phyloP scores from a whole-genome alignment of 148 eudicot species.

The Chenopodium quinoa region DNA sequence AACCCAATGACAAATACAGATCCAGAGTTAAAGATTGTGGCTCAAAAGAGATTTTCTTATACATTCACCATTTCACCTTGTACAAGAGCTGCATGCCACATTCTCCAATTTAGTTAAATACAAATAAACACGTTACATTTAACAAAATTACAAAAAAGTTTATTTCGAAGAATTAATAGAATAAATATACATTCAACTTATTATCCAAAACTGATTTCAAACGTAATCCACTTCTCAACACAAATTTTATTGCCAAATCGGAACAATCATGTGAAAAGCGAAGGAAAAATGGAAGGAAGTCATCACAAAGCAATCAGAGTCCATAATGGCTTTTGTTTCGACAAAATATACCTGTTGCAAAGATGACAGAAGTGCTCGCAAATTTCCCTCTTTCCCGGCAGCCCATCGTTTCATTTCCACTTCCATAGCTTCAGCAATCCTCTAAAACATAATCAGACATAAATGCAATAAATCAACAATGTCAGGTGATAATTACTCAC shows the following conservation, averaged over 20 bases:
- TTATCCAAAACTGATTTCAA: not conserved
- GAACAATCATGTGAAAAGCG: not conserved
- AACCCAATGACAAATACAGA: not conserved
- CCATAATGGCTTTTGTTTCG: not conserved
- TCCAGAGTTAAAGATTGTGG: not conserved
- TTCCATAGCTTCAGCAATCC: constrained; percentile 63
- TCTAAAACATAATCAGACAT: constrained; percentile 40
- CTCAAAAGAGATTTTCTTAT: not conserved
- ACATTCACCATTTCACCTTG: not conserved
- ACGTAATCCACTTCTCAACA: not conserved
- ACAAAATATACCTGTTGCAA: constrained; percentile 57
- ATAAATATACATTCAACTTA: not conserved
- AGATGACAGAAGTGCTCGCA: constrained; percentile 75
- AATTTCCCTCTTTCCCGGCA: constrained; percentile 89
- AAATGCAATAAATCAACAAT: not conserved
- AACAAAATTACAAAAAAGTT: not conserved
- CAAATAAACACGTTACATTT: not conserved
- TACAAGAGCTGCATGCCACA: not conserved
- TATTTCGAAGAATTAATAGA: not conserved
- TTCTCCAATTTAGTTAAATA: not conserved
- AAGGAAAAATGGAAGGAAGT: constrained; percentile 10
- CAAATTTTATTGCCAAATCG: not conserved
- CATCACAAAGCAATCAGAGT: constrained; percentile 10
- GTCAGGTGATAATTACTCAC: not conserved
- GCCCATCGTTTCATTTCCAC: constrained; percentile 79